Evolutionary conservation across 2,329 filamentous ascomycete genomes (phyloP), one percentile per base, ranked within the genome.

Genomic region (Sarocladium brachiariae): DNA sequence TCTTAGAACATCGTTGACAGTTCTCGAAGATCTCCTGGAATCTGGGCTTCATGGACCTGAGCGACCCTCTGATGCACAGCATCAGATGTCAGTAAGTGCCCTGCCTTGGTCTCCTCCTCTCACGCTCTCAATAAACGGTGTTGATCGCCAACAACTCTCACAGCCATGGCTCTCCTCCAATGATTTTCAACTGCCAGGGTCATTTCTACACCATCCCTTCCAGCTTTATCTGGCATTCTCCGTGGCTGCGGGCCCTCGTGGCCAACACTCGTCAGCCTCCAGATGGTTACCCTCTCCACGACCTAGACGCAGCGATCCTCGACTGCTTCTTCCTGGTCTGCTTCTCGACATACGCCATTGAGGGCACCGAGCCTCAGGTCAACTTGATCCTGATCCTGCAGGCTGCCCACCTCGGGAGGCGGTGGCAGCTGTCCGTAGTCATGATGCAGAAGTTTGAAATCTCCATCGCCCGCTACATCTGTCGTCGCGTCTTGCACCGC

Each of bases 361-460:
- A 56, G 2, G 57, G 59, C 7, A 51, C 50, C 2, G 61, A 63
- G 33, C 33, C 33, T 2, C 53, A 53, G 0, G 27, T 63, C 4
- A 63, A 56, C 25, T 56, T 64, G 8, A 53, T 56, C 8, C 52
- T 59, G 16, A 47, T 64, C 13, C 25, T 57, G n/a, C 23, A 38
- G 13, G 50, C 59, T 3, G 37, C 57, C 2, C 30, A 31, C 2
- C 53, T 58, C 19, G 57, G 58, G 4, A 8, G 50, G 14, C 30
- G 51, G 8, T 57, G 52, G 16, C 30, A 24, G 14, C 58, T 64
- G 56, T 7, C 27, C 7, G 4, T 7, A 3, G 25, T 34, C 2
- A 59, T 62, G n/a, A 18, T 54, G 0, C 13, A 24, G 9, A 62
- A 58, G 16, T 49, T 63, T 7, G 50, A 46, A 10, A 19, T 30